phyloP scores from a whole-genome alignment of 768 basidiomycete genomes.

The Tylopilus vinaceipallidus region DNA sequence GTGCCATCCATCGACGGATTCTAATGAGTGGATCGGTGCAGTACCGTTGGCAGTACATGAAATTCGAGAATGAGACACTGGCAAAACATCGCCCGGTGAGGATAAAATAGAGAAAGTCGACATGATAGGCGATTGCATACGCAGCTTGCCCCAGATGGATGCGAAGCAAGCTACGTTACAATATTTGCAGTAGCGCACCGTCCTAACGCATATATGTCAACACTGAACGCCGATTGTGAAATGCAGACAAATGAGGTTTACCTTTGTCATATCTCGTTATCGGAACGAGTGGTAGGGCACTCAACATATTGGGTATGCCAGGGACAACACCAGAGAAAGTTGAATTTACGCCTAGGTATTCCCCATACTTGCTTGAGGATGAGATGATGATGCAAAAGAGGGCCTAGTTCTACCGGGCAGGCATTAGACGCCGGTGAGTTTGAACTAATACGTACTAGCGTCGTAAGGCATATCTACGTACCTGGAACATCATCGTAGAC shows the following conservation, averaged over 20 bases:
- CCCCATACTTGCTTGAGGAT: conserved; percentile 61
- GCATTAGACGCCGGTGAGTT: neutral
- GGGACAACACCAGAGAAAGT: conserved; percentile 67
- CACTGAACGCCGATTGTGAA: neutral
- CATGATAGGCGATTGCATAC: conserved; percentile 59
- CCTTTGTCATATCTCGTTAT: conserved; percentile 57
- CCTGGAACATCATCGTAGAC: conserved; percentile 47
- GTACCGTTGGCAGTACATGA: conserved; percentile 69
- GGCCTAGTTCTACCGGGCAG: conserved; percentile 39
- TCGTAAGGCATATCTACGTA: conserved; percentile 21
- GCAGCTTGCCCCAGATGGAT: conserved; percentile 52
- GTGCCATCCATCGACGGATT: conserved; percentile 56
- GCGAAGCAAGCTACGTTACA: conserved; percentile 54
- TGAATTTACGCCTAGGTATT: conserved; percentile 61
- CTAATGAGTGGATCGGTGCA: conserved; percentile 69
- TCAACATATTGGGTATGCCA: conserved; percentile 64
- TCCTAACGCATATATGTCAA: conserved; percentile 36
- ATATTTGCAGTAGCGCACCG: conserved; percentile 50
- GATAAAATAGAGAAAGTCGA: conserved; percentile 64
- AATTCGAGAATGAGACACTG: conserved; percentile 58
- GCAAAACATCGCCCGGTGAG: conserved; percentile 67
- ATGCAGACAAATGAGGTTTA: conserved; percentile 17
- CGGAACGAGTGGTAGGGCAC: conserved; percentile 56
- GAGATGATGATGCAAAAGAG: conserved; percentile 72
- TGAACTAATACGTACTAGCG: neutral